Conservation (phyloP, 768 basidiomycete genomes). For the Lactarius pseudohatsudake region DNA sequence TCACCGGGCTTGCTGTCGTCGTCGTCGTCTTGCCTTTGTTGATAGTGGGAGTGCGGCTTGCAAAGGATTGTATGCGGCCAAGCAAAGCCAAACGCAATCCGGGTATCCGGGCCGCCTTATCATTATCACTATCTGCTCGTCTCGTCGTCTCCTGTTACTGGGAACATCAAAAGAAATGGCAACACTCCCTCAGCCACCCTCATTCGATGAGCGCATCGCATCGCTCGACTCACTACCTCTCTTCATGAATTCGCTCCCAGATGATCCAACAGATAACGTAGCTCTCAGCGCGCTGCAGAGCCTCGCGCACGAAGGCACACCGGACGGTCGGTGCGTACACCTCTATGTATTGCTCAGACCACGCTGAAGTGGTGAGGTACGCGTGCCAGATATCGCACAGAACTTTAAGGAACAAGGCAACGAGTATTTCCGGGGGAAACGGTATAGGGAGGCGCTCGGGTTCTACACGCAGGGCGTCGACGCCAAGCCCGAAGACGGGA, state of each 20-base stretch:
- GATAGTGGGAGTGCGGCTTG: background rate
- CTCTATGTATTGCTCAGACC: background rate
- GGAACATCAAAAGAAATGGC: background rate
- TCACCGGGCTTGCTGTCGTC: conserved; percentile 21
- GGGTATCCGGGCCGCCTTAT: conserved; percentile 12
- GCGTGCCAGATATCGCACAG: conserved; percentile 69
- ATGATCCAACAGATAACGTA: conserved; percentile 56
- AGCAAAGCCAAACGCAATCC: conserved; percentile 17
- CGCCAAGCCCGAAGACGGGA: conserved; percentile 66
- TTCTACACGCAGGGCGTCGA: conserved; percentile 93
- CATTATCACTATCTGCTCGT: background rate
- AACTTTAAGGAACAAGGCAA: conserved; percentile 97
- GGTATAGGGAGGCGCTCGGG: conserved; percentile 80
- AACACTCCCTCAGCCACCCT: conserved; percentile 24
- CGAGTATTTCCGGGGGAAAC: conserved; percentile 86
- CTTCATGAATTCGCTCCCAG: conserved; percentile 91
- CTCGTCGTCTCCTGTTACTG: background rate
- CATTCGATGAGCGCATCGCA: conserved; percentile 41
- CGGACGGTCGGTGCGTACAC: conserved; percentile 71
- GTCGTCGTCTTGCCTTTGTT: conserved; percentile 20
- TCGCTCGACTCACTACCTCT: conserved; percentile 71
- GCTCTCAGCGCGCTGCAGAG: conserved; percentile 82
- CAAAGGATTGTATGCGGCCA: conserved; percentile 1
- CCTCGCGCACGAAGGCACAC: conserved; percentile 85
- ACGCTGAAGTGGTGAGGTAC: conserved; percentile 1